A percentile compares a stretch with the other conserved stretches of the same genome.
Evolutionary conservation across 441 rosid genomes (phyloP).

Genomic region (Populus hybrid): DNA sequence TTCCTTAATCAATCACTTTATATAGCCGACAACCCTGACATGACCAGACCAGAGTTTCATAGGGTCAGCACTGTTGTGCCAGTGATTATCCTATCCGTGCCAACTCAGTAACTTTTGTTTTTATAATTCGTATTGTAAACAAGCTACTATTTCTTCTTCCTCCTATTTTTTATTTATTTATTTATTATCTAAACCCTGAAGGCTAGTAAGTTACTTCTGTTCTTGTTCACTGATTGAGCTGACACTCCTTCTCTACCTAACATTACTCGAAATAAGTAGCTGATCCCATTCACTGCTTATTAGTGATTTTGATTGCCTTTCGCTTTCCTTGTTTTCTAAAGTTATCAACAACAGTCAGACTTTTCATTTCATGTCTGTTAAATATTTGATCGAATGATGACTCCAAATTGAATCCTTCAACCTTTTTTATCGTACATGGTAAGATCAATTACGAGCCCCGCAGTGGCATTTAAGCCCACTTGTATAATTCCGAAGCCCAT

Average conservation of each 20-base stretch:
- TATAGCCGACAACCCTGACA: no score
- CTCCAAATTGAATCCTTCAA: background rate
- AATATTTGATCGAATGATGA: background rate
- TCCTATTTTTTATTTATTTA: no score
- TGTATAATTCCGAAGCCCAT: background rate
- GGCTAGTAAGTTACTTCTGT: no score
- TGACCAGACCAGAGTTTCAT: no score
- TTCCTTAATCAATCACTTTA: no score
- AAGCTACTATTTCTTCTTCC: no score
- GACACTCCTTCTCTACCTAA: constrained; percentile 1
- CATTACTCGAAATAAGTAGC: background rate
- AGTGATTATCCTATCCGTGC: no score
- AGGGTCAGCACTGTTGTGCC: no score
- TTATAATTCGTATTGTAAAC: no score
- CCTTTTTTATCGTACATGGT: no score
- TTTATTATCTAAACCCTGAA: no score
- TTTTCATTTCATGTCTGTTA: background rate
- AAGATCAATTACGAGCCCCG: background rate
- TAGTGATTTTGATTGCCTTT: background rate
- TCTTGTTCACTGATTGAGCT: background rate
- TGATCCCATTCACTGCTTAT: background rate
- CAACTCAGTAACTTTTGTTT: no score
- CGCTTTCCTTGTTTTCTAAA: background rate
- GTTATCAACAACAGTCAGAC: background rate
- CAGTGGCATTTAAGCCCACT: background rate